A percentile compares a stretch with the other conserved stretches of the same genome.
These are phyloP conservation scores for Ceratobasidium sp. DNA, from an alignment of 1,284 basidiomycete genomes.

Conservation along the genomic window DNA sequence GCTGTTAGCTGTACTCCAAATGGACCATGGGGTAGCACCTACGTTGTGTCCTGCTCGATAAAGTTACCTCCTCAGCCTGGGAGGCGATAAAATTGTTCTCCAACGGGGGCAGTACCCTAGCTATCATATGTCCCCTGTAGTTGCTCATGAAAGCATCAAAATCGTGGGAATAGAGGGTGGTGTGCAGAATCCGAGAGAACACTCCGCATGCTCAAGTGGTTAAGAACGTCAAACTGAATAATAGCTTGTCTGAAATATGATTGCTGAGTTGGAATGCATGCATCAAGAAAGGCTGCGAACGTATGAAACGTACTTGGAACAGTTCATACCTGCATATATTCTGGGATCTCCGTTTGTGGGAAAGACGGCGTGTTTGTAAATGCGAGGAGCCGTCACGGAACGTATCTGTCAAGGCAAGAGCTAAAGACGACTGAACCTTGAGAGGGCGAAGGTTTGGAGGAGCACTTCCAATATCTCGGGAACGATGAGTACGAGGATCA, in stretches of 20 bases:
- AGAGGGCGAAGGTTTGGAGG: background rate
- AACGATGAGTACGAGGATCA: constrained; percentile 14
- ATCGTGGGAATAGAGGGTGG: background rate
- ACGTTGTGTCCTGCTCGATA: no score
- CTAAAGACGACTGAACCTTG: background rate
- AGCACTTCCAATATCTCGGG: background rate
- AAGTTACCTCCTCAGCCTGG: no score
- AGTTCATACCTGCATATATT: constrained; percentile 14
- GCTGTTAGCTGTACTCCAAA: no score
- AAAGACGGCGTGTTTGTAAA: constrained; percentile 21
- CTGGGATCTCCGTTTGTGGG: constrained; percentile 7
- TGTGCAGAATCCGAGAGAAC: background rate
- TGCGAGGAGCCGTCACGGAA: constrained; percentile 1
- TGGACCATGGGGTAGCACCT: no score
- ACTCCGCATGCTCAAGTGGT: no score
- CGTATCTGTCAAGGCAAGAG: background rate
- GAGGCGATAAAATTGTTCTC: no score
- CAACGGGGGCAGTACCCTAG: no score
- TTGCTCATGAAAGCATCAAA: background rate
- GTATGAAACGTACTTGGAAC: constrained; percentile 14
- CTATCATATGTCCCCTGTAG: no score
- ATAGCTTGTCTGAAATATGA: background rate
- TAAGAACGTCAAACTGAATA: constrained; percentile 14
- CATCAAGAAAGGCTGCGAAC: background rate
- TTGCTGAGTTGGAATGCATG: background rate